Base-by-base conservation (phyloP, 2,329 filamentous ascomycete species). In the Pseudogymnoascus sp. region DNA sequence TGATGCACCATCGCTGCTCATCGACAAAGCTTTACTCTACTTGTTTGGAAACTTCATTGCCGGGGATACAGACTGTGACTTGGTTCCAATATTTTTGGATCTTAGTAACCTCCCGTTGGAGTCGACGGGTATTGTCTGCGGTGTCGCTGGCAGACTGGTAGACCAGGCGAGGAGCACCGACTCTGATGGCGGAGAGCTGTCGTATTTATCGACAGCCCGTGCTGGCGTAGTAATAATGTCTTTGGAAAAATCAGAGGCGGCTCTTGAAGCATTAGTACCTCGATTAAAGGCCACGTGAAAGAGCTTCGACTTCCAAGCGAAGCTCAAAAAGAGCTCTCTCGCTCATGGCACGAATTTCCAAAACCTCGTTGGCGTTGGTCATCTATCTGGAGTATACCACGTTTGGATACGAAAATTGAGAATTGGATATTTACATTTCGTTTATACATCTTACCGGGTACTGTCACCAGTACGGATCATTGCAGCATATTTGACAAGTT, bases 51-150 rank as follows among this genome's bases (percentile, higher is more conserved):
- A 89, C 69, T 84, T 91, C 0, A 78, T 97, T 1, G 84, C 96
- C 0, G 92, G 91, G 11, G 83, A 87, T 65, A 90, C 84, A 56
- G 86, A 86, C 62, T 86, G 86, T 67, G 85, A 84, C 64, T 80
- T 92, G 35, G 85, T 95, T 1, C 92, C 94, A 1, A 94, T 99
- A 69, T 93, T 92, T 64, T 82, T 99, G 3, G 91, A 97, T 70
- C 81, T 99, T 25, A 85, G 84, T 18, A 85, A 85, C 44, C 78
- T 97, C 42, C 90, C 93, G 0, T 82, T 93, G 44, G 91, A 96
- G 74, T 92, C 91, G 6, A 96, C 92, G 0, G 93, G 93, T 21
- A 97, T 99, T 64, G 91, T 99, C 3, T 97, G 92, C 69, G 93
- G 94, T 28, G 91, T 99, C 1, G 92, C 93, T 0, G 91, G 92